A percentile compares a stretch with the other conserved stretches of the same genome.
phyloP scores from a whole-genome alignment of 1,284 basidiomycete species.

The Cryptococcus neoformans region DNA sequence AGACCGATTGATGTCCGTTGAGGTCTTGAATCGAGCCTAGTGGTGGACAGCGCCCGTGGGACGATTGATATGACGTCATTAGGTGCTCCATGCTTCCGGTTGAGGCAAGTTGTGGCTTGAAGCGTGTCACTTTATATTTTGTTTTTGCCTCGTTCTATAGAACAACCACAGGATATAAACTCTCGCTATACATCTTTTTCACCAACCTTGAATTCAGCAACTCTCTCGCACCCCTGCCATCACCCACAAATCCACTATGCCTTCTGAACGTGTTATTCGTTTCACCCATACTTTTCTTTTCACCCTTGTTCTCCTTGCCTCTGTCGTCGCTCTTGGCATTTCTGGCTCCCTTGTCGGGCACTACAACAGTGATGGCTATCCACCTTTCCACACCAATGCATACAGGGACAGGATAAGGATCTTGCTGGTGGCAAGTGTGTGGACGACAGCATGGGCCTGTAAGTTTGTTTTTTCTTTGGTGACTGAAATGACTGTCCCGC shows the following conservation, averaged over 20 bases:
- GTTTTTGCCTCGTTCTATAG: no score
- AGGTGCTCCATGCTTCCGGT: no score
- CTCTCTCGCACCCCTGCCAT: not conserved
- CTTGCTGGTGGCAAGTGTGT: slow-evolving; percentile 43
- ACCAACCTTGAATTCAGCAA: no score
- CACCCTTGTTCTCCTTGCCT: slow-evolving; percentile 32
- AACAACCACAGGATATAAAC: no score
- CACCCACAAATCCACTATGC: slow-evolving; percentile 20
- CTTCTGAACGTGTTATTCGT: slow-evolving; percentile 37
- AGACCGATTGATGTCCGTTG: no score
- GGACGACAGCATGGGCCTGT: slow-evolving; percentile 40
- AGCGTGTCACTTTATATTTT: no score
- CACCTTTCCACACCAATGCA: slow-evolving; percentile 25
- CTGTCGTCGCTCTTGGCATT: slow-evolving; percentile 45
- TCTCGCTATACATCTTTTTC: no score
- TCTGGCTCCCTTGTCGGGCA: slow-evolving; percentile 28
- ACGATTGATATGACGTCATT: no score
- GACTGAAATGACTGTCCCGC: no score
- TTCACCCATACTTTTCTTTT: slow-evolving; percentile 41
- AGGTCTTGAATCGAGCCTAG: no score
- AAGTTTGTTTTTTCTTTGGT: slow-evolving; percentile 15
- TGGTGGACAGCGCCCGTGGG: no score
- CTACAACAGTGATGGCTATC: slow-evolving; percentile 47
- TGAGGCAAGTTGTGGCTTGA: no score
- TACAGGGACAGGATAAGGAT: slow-evolving; percentile 50